Evolutionary conservation across 1,284 basidiomycete genomes (phyloP), one percentile per base, ranked within the genome.

Genomic region (Inonotus hispidus): DNA sequence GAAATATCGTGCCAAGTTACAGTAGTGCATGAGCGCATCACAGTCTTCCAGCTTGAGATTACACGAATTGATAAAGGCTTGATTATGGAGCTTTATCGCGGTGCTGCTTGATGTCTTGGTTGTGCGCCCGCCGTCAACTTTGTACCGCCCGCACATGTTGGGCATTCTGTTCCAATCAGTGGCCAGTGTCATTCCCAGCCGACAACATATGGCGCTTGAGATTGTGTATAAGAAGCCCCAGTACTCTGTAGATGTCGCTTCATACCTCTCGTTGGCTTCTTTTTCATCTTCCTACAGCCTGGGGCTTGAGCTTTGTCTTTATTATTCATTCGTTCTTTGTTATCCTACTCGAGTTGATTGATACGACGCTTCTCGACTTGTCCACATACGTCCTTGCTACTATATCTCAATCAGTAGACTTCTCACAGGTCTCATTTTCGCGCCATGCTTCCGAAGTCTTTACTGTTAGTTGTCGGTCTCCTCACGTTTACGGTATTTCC

Each of bases 391-490:
- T 32, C 32, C 8, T 32, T 32, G 8, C 32, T 32, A 32, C n/a
- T 16, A 43, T 14, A 43, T 16, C 6, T 43, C 16, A 1, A 2
- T 43, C 32, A 8, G 10, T 43, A n/a, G 5, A 1, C 2, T 43
- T 43, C 41, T 16, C 5, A 16, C 16, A 14, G 1, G 1, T n/a
- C 41, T 5, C 1, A 43, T n/a, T 43, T 49, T 13, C n/a, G 1
- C 32, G 45, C 37, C 53, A 74, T 76, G 74, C 69, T 72, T 58
- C 66, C 71, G 38, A 70, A 68, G 60, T 67, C 64, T 45, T 58
- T 74, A 57, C 68, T 66, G 62, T 64, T 71, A 60, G 66, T 70
- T 64, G 66, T 72, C 61, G 64, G 73, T 55, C 66, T 68, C 27
- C 58, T 74, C 39, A 66, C 71, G 29, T 58, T 75, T 35, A 68